These are phyloP conservation scores for Saccharomycopsis guyanensis DNA, from an alignment of 805 yeast species.

Conservation along the genomic window DNA sequence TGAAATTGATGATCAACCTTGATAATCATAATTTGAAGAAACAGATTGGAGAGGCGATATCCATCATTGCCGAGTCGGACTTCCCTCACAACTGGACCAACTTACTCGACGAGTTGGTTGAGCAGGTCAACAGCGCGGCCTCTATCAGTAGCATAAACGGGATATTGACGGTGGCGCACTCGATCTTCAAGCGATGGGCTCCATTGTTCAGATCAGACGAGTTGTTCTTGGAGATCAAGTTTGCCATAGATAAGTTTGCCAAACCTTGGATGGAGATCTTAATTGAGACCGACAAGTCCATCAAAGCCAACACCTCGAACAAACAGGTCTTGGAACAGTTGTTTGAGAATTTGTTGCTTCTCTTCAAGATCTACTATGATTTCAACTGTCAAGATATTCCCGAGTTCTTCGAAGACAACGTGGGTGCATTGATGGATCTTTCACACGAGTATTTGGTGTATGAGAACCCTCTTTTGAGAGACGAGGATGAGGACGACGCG, in stretches of 20 bases:
- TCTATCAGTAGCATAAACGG: conserved; percentile 74
- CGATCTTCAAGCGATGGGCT: conserved; percentile 95
- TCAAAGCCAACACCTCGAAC: conserved; percentile 34
- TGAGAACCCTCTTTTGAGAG: conserved; percentile 45
- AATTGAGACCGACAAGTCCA: conserved; percentile 56
- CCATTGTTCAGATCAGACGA: conserved; percentile 89
- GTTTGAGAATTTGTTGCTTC: conserved; percentile 62
- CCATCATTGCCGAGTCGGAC: conserved; percentile 90
- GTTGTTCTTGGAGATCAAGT: conserved; percentile 75
- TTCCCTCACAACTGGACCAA: conserved; percentile 88
- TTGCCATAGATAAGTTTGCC: conserved; percentile 79
- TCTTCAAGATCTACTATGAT: conserved; percentile 82
- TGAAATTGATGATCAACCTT: conserved; percentile 76
- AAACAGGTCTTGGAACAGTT: conserved; percentile 48
- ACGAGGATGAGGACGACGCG: conserved; percentile 56
- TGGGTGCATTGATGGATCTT: conserved; percentile 67
- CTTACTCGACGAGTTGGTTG: conserved; percentile 65
- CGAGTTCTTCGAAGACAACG: conserved; percentile 91
- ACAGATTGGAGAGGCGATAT: conserved; percentile 93
- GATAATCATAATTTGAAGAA: conserved; percentile 67
- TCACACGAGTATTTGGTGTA: conserved; percentile 74
- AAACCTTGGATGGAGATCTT: conserved; percentile 71
- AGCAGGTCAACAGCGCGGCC: conserved; percentile 40
- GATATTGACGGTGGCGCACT: conserved; percentile 85
- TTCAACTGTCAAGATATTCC: conserved; percentile 97